Conservation (phyloP, 2,329 filamentous ascomycete genomes). For the Penicillium sp. region DNA sequence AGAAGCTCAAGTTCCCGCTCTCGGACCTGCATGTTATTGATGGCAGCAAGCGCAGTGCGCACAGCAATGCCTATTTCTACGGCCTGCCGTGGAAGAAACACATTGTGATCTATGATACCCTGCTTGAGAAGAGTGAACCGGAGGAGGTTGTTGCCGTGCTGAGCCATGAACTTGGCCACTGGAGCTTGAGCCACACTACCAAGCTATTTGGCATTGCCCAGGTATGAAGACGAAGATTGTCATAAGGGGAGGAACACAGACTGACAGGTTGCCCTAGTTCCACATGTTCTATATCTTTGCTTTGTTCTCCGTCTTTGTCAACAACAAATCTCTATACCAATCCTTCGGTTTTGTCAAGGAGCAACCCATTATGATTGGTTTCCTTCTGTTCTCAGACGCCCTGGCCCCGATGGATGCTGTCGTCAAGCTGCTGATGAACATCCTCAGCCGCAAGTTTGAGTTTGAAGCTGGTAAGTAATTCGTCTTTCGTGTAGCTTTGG, state of each 20-base stretch:
- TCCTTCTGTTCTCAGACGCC: slow-evolving; percentile 96
- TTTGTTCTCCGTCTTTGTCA: slow-evolving; percentile 94
- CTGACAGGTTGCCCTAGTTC: slow-evolving; percentile 48
- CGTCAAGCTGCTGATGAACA: slow-evolving; percentile 92
- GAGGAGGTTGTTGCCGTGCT: slow-evolving; percentile 92
- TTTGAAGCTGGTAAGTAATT: slow-evolving; percentile 70
- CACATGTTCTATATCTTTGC: slow-evolving; percentile 97
- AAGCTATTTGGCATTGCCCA: slow-evolving; percentile 81
- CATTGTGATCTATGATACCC: slow-evolving; percentile 97
- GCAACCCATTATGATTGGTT: slow-evolving; percentile 90
- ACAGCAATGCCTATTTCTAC: slow-evolving; percentile 94
- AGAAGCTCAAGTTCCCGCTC: slow-evolving; percentile 82
- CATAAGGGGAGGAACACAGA: background rate
- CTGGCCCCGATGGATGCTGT: slow-evolving; percentile 89
- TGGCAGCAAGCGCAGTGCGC: slow-evolving; percentile 77
- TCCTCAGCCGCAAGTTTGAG: slow-evolving; percentile 88
- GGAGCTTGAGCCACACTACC: slow-evolving; percentile 92
- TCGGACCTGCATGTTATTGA: slow-evolving; percentile 92
- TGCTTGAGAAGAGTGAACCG: slow-evolving; percentile 89
- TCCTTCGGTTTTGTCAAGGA: slow-evolving; percentile 82
- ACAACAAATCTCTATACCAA: slow-evolving; percentile 84
- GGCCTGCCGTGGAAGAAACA: slow-evolving; percentile 99
- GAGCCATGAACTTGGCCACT: slow-evolving; percentile 93
- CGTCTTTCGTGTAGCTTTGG: slow-evolving; percentile 1
- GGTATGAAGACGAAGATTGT: no score